These are phyloP conservation scores for Trichoderma oligosporum DNA, from an alignment of 2,329 filamentous ascomycete genomes.

Conservation along the genomic window DNA sequence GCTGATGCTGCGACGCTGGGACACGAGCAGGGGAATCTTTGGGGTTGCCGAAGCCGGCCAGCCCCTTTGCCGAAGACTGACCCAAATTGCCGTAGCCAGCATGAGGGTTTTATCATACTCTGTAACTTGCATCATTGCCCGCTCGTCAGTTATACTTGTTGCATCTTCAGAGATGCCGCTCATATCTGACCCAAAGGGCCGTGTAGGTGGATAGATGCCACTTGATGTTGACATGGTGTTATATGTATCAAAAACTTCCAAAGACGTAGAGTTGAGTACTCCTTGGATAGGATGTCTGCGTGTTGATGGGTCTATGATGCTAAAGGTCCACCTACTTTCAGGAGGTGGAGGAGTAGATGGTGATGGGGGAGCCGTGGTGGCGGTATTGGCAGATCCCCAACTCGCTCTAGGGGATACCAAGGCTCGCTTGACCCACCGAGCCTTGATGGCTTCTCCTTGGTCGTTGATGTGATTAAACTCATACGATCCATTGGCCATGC, in stretches of 20 bases:
- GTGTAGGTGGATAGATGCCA: conserved; percentile 46
- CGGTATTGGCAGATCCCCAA: conserved; percentile 20
- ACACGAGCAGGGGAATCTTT: conserved; percentile 27
- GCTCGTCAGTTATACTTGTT: conserved; percentile 27
- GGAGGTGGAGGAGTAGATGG: conserved; percentile 27
- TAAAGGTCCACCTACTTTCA: conserved; percentile 68
- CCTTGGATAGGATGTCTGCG: conserved; percentile 73
- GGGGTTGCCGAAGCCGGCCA: conserved; percentile 34
- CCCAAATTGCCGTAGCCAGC: conserved; percentile 39
- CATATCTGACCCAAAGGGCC: conserved; percentile 31
- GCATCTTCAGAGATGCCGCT: conserved; percentile 22
- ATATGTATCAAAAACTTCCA: conserved; percentile 69
- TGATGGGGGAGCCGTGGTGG: conserved; percentile 26
- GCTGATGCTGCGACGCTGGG: conserved; percentile 27
- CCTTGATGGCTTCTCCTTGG: conserved; percentile 56
- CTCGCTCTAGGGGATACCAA: conserved; percentile 24
- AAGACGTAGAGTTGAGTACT: conserved; percentile 56
- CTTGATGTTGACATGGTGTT: conserved; percentile 51
- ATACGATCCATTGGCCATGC: conserved; percentile 55
- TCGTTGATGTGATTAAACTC: conserved; percentile 62
- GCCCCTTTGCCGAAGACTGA: conserved; percentile 35
- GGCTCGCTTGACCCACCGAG: conserved; percentile 62
- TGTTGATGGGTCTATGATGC: conserved; percentile 65
- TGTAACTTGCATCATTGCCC: conserved; percentile 30
- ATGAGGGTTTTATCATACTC: conserved; percentile 37